phyloP scores from a whole-genome alignment of 306 rosid species.

The apple (Malus domestica) region ASM211411v1 NC_041794.1:26450501-26451000 shows the following conservation, averaged over 20 bases:
- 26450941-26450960: too few relatives aligned
- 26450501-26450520: constrained; percentile 34
- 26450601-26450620: constrained; percentile 19
- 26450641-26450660: constrained; percentile 69
- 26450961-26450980: too few relatives aligned
- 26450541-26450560: constrained; percentile 19
- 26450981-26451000: too few relatives aligned
- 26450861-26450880: too few relatives aligned
- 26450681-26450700: constrained; percentile 84
- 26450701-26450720: constrained; percentile 76
- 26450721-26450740: constrained; percentile 72
- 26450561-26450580: constrained; percentile 20
- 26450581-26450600: constrained; percentile 23
- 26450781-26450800: too few relatives aligned
- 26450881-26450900: too few relatives aligned
- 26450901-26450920: too few relatives aligned
- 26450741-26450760: constrained; percentile 46
- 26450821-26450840: too few relatives aligned
- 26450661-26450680: constrained; percentile 85
- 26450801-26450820: too few relatives aligned
- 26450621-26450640: constrained; percentile 59
- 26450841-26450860: too few relatives aligned
- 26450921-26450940: too few relatives aligned
- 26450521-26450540: constrained; percentile 18
- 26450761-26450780: too few relatives aligned